Conservation (phyloP, 129 eudicot genomes). For the Flaveria robusta region DNA sequence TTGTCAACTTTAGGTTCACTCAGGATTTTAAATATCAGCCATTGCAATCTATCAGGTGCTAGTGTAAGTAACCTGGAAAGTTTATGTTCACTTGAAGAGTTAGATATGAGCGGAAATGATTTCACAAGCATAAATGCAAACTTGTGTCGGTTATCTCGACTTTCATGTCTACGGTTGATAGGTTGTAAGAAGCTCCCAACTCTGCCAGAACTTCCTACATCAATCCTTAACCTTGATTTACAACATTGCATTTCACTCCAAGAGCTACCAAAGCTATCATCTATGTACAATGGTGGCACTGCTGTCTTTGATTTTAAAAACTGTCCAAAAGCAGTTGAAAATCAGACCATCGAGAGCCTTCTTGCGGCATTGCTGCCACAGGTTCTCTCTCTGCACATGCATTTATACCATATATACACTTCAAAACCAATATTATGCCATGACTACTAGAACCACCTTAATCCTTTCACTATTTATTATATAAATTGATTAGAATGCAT, state of each 20-base stretch:
- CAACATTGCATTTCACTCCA: slow-evolving; percentile 27
- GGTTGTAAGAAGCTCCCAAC: slow-evolving; percentile 32
- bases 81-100: slow-evolving; percentile 39
- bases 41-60: slow-evolving; percentile 32
- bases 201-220: slow-evolving; percentile 35
- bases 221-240: slow-evolving; percentile 29
- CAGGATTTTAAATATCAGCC: slow-evolving; percentile 31
- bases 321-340: slow-evolving; percentile 26
- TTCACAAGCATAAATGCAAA: slow-evolving; percentile 33
- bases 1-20: slow-evolving; percentile 35
- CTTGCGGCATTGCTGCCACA: slow-evolving; percentile 33
- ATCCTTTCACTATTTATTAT: too few relatives aligned
- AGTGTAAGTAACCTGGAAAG: slow-evolving; percentile 11
- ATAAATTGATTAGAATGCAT: too few relatives aligned
- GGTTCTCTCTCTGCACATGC: slow-evolving; percentile 17
- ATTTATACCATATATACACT: neutral
- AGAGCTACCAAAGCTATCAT: slow-evolving; percentile 30
- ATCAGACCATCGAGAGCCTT: slow-evolving; percentile 25
- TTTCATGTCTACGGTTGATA: slow-evolving; percentile 31
- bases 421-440: neutral
- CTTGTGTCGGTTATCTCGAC: slow-evolving; percentile 23
- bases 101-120: slow-evolving; percentile 41
- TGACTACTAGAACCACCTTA: too few relatives aligned
- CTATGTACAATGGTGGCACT: neutral
- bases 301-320: slow-evolving; percentile 37